Evolutionary conservation across 306 rosid species (phyloP).

Genomic region (Dalbergia oliveri): DNA sequence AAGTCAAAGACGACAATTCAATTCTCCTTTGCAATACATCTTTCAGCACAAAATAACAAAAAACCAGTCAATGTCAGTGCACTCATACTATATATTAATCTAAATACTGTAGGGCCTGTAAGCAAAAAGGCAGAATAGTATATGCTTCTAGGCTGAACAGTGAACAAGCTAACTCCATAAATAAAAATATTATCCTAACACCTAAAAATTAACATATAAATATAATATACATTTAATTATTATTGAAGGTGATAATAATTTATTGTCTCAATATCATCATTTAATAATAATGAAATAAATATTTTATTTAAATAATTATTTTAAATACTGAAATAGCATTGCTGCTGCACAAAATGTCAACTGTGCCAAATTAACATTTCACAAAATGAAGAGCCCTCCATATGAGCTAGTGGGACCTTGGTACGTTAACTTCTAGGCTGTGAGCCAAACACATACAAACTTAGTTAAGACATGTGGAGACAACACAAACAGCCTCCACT

Average conservation of each 20-base stretch:
- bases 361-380: conserved; percentile 1
- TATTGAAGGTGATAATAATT: too few relatives aligned
- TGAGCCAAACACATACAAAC: conserved; percentile 41
- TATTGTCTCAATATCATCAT: too few relatives aligned
- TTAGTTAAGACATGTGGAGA: conserved; percentile 47
- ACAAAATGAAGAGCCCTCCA: background rate
- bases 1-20: conserved; percentile 43
- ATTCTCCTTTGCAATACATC: background rate
- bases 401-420: conserved; percentile 30
- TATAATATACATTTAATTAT: too few relatives aligned
- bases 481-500: conserved; percentile 38
- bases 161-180: conserved; percentile 45
- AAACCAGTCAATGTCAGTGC: conserved; percentile 43
- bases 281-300: too few relatives aligned
- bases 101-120: background rate
- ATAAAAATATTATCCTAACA: too few relatives aligned
- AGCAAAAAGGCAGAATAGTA: conserved; percentile 13
- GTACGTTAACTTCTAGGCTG: conserved; percentile 8
- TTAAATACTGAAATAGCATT: too few relatives aligned
- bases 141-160: conserved; percentile 6
- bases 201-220: too few relatives aligned
- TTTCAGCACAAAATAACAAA: conserved; percentile 38
- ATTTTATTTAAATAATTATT: rapidly evolving
- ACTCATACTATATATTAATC: background rate
- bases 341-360: conserved; percentile 33